Evolutionary conservation across 345 rosid genomes (phyloP).

Genomic region (Eutrema yunnanense): DNA sequence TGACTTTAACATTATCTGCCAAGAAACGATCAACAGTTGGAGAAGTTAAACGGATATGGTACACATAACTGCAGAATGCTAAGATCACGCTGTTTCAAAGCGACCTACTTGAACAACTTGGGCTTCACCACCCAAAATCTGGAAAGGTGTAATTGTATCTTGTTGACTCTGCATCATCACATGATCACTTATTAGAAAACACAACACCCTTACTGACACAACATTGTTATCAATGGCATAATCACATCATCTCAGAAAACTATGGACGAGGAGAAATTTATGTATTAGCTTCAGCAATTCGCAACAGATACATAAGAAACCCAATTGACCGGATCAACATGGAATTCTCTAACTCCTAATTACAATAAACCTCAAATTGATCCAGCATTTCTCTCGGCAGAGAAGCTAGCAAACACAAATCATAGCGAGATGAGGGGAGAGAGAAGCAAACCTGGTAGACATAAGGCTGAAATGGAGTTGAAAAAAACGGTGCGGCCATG

Average conservation of each 20-base stretch:
- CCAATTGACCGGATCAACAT: not conserved
- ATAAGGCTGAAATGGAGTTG: conserved; percentile 95
- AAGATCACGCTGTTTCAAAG: not conserved
- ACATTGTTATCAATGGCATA: not conserved
- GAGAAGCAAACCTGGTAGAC: conserved; percentile 70
- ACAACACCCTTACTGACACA: not conserved
- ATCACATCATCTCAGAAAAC: not conserved
- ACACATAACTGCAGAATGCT: not conserved
- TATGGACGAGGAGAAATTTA: not conserved
- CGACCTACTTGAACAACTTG: conserved; percentile 81
- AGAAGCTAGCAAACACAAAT: not conserved
- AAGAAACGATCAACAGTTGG: conserved; percentile 1
- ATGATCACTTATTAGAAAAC: conserved; percentile 2
- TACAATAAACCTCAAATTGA: not conserved
- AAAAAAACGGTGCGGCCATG: conserved; percentile 97
- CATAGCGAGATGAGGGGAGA: not conserved
- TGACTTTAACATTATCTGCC: conserved; percentile 87
- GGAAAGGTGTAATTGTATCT: conserved; percentile 79
- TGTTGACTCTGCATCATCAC: conserved; percentile 65
- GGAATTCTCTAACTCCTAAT: not conserved
- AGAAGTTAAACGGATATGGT: not conserved
- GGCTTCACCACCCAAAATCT: conserved; percentile 97
- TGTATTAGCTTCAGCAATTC: not conserved
- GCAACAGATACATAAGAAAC: not conserved
- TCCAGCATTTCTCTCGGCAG: not conserved